Percentiles rank a stretch among this genome's conserved stretches.
phyloP scores from a whole-genome alignment of 2,329 filamentous ascomycete genomes.

The Verticillium klebahnii region DNA sequence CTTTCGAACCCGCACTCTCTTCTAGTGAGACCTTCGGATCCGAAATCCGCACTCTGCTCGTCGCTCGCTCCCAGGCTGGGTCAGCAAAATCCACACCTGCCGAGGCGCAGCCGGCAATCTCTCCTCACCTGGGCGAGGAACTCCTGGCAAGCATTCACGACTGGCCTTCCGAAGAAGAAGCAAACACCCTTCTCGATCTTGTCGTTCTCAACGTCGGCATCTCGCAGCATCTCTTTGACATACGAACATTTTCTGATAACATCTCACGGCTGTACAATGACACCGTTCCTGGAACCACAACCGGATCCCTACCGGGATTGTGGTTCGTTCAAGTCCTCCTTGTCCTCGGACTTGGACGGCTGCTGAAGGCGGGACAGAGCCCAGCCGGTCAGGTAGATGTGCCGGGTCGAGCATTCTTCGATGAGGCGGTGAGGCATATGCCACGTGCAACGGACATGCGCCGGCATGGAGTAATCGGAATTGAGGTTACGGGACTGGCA shows the following conservation, averaged over 20 bases:
- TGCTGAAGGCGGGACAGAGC: conserved; percentile 3
- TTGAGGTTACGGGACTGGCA: conserved; percentile 8
- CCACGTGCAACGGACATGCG: conserved; percentile 5
- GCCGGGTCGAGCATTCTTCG: conserved; percentile 4
- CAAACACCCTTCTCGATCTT: conserved; percentile 2
- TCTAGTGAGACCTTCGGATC: conserved; percentile 5
- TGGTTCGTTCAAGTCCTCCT: conserved; percentile 10
- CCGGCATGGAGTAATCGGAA: conserved; percentile 3
- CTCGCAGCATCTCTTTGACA: conserved; percentile 10
- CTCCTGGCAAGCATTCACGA: not conserved
- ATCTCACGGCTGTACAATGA: conserved; percentile 8
- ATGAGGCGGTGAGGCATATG: conserved; percentile 1
- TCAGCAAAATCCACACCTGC: not conserved
- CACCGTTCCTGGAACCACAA: not conserved
- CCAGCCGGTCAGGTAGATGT: not conserved
- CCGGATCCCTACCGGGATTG: not conserved
- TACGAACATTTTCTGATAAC: conserved; percentile 8
- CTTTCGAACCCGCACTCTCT: conserved; percentile 3
- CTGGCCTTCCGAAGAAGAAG: conserved; percentile 7
- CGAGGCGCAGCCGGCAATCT: not conserved
- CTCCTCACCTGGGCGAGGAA: not conserved
- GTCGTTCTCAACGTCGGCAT: conserved; percentile 6
- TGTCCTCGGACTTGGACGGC: conserved; percentile 10
- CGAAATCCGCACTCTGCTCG: conserved; percentile 3
- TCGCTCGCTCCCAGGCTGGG: conserved; percentile 1